phyloP scores from a whole-genome alignment of 768 basidiomycete species.

The Inosperma sp. region DNA sequence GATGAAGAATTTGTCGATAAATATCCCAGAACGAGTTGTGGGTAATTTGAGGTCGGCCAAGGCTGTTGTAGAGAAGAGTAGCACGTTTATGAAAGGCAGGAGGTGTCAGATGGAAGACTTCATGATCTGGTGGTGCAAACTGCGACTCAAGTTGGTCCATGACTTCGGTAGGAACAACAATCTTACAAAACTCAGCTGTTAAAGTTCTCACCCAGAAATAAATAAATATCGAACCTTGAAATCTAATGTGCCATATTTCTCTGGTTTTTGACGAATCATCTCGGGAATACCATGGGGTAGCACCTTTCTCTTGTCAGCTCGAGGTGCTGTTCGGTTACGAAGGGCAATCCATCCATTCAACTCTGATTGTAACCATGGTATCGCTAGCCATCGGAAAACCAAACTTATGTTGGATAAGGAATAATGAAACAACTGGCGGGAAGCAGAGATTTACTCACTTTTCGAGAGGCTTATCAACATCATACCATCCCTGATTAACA shows the following conservation, averaged over 20 bases:
- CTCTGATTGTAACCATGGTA: conserved; percentile 33
- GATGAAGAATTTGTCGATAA: conserved; percentile 6
- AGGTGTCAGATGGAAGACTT: conserved; percentile 34
- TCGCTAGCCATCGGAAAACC: conserved; percentile 33
- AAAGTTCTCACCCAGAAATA: neutral
- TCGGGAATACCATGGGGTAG: conserved; percentile 36
- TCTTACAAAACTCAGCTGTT: conserved; percentile 12
- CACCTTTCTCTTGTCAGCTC: conserved; percentile 28
- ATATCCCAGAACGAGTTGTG: conserved; percentile 20
- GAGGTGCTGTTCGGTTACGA: conserved; percentile 20
- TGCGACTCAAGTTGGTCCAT: conserved; percentile 18
- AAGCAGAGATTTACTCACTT: neutral
- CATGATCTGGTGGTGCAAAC: conserved; percentile 31
- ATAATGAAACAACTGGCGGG: neutral
- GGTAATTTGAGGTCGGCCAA: conserved; percentile 24
- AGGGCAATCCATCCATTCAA: conserved; percentile 27
- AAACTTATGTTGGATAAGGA: conserved; percentile 13
- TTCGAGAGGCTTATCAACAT: conserved; percentile 20
- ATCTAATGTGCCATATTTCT: conserved; percentile 24
- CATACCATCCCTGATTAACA: conserved; percentile 27
- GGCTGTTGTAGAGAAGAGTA: conserved; percentile 12
- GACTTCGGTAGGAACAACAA: conserved; percentile 14
- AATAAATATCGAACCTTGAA: conserved; percentile 28
- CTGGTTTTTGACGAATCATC: conserved; percentile 26
- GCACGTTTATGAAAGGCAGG: conserved; percentile 23